phyloP scores from a whole-genome alignment of 2,329 filamentous ascomycete genomes.

The Penicillium sp. region DNA sequence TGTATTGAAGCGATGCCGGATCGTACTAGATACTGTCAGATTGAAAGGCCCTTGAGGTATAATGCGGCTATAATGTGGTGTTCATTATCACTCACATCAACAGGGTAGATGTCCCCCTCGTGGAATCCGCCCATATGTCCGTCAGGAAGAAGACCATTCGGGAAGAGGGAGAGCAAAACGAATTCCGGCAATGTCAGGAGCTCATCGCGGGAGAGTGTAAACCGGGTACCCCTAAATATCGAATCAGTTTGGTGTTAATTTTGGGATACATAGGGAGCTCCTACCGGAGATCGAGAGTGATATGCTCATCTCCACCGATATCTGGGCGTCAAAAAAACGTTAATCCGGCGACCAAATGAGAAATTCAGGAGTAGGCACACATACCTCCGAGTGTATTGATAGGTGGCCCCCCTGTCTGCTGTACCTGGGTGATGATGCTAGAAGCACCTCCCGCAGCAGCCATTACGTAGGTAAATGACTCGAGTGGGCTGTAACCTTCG shows the following conservation, averaged over 20 bases:
- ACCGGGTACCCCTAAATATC: constrained; percentile 73
- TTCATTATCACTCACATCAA: constrained; percentile 71
- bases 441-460: constrained; percentile 92
- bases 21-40: constrained; percentile 69
- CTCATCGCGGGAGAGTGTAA: constrained; percentile 92
- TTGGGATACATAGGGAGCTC: constrained; percentile 21
- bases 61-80: neutral
- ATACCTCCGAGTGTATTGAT: constrained; percentile 85
- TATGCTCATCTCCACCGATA: constrained; percentile 87
- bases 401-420: constrained; percentile 80
- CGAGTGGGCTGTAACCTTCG: constrained; percentile 86
- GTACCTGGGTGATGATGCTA: constrained; percentile 99
- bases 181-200: constrained; percentile 95
- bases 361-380: constrained; percentile 17
- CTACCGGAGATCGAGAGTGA: constrained; percentile 90
- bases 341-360: constrained; percentile 1
- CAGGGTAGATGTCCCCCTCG: constrained; percentile 91
- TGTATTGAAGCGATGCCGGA: constrained; percentile 92
- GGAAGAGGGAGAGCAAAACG: constrained; percentile 93
- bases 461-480: constrained; percentile 95
- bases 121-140: constrained; percentile 91
- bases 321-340: constrained; percentile 46
- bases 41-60: neutral
- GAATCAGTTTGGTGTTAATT: constrained; percentile 10
- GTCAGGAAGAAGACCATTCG: constrained; percentile 96